phyloP scores from a whole-genome alignment of 352 stramenopile genomes.

The Globisporangium irregulare region DNA sequence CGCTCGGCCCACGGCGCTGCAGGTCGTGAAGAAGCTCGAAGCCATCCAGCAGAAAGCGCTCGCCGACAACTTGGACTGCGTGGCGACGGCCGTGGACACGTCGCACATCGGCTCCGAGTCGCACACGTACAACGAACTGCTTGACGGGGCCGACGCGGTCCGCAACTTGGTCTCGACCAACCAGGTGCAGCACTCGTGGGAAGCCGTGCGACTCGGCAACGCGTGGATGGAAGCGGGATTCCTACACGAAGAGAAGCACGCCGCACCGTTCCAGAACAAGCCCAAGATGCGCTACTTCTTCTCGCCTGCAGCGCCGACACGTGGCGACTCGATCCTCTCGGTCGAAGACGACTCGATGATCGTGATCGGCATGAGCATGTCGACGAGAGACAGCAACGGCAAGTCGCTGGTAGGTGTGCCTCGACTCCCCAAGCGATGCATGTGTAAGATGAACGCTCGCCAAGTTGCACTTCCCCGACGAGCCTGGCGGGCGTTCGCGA shows the following conservation, averaged over 20 bases:
- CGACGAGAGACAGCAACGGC: constrained; percentile 5
- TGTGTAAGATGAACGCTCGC: constrained; percentile 15
- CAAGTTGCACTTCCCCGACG: constrained; percentile 4
- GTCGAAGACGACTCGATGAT: constrained; percentile 16
- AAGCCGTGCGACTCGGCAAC: constrained; percentile 57
- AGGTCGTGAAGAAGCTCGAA: constrained; percentile 42
- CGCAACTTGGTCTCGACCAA: constrained; percentile 22
- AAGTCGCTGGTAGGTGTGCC: background rate
- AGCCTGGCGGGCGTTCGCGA: constrained; percentile 11
- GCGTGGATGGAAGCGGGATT: constrained; percentile 58
- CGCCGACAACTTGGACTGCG: constrained; percentile 26
- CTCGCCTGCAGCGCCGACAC: background rate
- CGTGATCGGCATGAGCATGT: constrained; percentile 20
- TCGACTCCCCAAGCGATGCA: constrained; percentile 10
- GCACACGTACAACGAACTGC: constrained; percentile 23
- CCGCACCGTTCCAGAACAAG: constrained; percentile 31
- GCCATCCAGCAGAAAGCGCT: constrained; percentile 34
- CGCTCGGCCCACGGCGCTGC: constrained; percentile 36
- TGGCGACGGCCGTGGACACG: constrained; percentile 28
- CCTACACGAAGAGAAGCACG: constrained; percentile 51
- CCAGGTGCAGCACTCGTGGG: constrained; percentile 38
- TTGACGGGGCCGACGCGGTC: constrained; percentile 15
- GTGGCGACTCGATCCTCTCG: constrained; percentile 11
- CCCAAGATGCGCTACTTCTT: constrained; percentile 16
- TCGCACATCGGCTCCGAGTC: constrained; percentile 31